Evolutionary conservation across 2,329 filamentous ascomycete species (phyloP).

Genomic region (Penicillium sp.): DNA sequence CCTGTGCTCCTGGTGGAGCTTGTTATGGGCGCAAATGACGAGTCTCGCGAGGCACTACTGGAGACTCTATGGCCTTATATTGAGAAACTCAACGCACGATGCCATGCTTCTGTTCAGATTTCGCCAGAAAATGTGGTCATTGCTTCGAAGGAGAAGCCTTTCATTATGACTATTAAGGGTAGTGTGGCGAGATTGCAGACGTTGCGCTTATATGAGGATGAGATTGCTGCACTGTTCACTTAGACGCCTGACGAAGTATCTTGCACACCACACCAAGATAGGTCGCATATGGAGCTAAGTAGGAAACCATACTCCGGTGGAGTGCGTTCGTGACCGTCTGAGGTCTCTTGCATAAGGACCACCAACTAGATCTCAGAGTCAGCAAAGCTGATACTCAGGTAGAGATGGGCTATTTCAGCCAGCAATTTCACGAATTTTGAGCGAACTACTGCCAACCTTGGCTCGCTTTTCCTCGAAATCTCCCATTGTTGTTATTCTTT

Average conservation of each 20-base stretch:
- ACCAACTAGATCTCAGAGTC: too few relatives aligned
- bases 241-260: background rate
- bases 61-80: conserved; percentile 16
- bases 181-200: conserved; percentile 19
- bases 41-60: background rate
- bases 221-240: conserved; percentile 14
- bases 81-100: conserved; percentile 15
- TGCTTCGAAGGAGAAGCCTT: conserved; percentile 17
- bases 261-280: background rate
- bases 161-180: conserved; percentile 18
- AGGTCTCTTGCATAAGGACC: too few relatives aligned
- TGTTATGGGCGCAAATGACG: background rate
- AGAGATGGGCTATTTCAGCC: too few relatives aligned
- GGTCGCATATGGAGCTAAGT: too few relatives aligned
- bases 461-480: too few relatives aligned
- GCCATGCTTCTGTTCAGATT: conserved; percentile 21
- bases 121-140: conserved; percentile 16
- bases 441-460: too few relatives aligned
- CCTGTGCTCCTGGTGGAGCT: conserved; percentile 26
- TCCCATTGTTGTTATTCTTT: too few relatives aligned
- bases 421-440: too few relatives aligned
- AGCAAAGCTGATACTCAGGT: too few relatives aligned
- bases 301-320: too few relatives aligned
- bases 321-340: too few relatives aligned
- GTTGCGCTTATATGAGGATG: conserved; percentile 12